Base-by-base conservation (phyloP, 768 basidiomycete species). In the Crepidotus variabilis region DNA sequence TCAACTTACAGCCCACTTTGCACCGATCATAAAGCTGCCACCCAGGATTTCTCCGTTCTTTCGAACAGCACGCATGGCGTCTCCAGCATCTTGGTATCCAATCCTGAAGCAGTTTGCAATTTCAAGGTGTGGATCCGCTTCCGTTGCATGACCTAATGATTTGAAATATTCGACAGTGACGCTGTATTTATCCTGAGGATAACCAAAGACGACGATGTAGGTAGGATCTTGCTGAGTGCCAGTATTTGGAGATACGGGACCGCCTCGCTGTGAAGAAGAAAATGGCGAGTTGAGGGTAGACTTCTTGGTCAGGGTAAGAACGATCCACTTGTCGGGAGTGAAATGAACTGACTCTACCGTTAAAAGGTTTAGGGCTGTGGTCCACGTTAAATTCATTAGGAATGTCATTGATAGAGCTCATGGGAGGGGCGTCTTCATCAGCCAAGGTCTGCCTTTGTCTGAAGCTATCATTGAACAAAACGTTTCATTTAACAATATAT, bases 181-280 rank as follows among this genome's bases (percentile, higher is more conserved):
- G 52, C 80, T 83, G 67, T 87, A 89, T 64, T 85, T 85, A 69
- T 93, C 89, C 32, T 83, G 75, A 5, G 93, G 92, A 67, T 93
- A 95, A n/a, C 93, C 93, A 58, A 92, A 95, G 51, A 95, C 84
- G 64, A 93, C 77, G 34, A 95, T 76, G 63, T 87, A 87, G 24
- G 81, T 67, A 2, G 80, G 75, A 23, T 58, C 56, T 24, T 82
- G 78, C 10, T 71, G 50, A 5, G 73, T 57, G 43, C 68, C 57
- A n/a, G 71, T 56, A 48, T 68, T 45, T 28, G 73, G 54, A 36
- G 65, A 67, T 57, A 57, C 57, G 28, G 58, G 75, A 59, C 59
- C 65, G 21, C 67, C 68, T 35, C 71, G 73, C 8, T 73, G 73
- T 16, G 70, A 66, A 16, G 57, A 55, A 10, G 63, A 58, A 53